Percentiles rank a stretch among this genome's conserved stretches.
phyloP scores from a whole-genome alignment of 371 early-diverging fungal genomes.

The Entomophthora muscae region DNA sequence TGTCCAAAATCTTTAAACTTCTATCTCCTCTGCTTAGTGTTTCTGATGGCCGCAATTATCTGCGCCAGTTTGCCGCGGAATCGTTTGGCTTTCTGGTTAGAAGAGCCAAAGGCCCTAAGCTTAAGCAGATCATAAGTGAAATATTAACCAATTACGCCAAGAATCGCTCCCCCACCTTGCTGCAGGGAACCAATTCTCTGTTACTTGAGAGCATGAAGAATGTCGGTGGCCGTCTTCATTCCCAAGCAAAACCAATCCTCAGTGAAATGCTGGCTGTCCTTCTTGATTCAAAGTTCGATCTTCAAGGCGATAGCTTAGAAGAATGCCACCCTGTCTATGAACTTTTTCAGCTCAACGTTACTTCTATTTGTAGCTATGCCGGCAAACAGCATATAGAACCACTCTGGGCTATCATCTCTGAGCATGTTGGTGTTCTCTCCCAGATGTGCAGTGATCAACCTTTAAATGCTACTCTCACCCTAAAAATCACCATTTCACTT shows the following conservation, averaged over 20 bases:
- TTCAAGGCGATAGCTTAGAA: conserved; percentile 8
- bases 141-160: conserved; percentile 35
- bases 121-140: conserved; percentile 28
- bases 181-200: conserved; percentile 56
- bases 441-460: not conserved
- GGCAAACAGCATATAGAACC: not conserved
- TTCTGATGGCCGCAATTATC: conserved; percentile 39
- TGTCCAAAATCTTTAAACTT: conserved; percentile 50
- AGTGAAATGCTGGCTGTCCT: conserved; percentile 19
- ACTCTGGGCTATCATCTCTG: not conserved
- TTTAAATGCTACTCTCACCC: not conserved
- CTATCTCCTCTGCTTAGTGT: conserved; percentile 51
- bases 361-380: not conserved
- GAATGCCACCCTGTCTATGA: not conserved
- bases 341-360: conserved; percentile 21
- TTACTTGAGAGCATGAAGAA: conserved; percentile 62
- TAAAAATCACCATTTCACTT: not conserved
- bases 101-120: conserved; percentile 37
- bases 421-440: not conserved
- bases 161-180: conserved; percentile 28
- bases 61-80: conserved; percentile 81
- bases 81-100: conserved; percentile 78
- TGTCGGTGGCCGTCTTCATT: conserved; percentile 37
- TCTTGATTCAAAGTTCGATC: not conserved
- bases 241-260: conserved; percentile 25